Percentiles rank a stretch among this genome's conserved stretches.
Evolutionary conservation across 2,329 filamentous ascomycete genomes (phyloP).

Genomic region (Ophiocordyceps polyrhachis-furcata): DNA sequence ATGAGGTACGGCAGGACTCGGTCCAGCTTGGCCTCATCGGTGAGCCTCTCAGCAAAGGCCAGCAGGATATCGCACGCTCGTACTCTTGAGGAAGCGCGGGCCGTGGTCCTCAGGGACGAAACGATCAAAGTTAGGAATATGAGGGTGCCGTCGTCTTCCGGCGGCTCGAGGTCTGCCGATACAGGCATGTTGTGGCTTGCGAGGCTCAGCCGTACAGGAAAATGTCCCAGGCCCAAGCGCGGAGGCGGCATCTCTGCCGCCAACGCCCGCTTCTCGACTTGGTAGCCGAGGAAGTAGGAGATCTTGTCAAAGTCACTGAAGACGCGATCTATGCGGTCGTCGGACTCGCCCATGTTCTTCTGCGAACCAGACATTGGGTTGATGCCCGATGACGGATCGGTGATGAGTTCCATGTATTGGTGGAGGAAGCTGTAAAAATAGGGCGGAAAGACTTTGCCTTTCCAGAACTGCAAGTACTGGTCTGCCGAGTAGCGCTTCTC

Average conservation of each 20-base stretch:
- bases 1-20: constrained; percentile 82
- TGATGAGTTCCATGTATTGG: constrained; percentile 93
- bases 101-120: constrained; percentile 75
- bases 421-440: constrained; percentile 98
- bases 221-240: constrained; percentile 39
- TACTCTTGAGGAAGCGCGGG: constrained; percentile 69
- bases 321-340: constrained; percentile 84
- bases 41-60: constrained; percentile 77
- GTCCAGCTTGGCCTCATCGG: constrained; percentile 91
- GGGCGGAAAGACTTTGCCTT: constrained; percentile 76
- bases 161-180: constrained; percentile 37
- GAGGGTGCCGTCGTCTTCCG: constrained; percentile 72
- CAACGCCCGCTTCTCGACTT: constrained; percentile 25
- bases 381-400: constrained; percentile 69
- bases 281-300: constrained; percentile 75
- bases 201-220: constrained; percentile 72
- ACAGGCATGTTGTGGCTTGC: constrained; percentile 65
- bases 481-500: constrained; percentile 84
- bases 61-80: constrained; percentile 81
- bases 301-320: constrained; percentile 97
- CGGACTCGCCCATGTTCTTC: constrained; percentile 66
- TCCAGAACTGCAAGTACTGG: constrained; percentile 85
- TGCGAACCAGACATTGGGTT: constrained; percentile 45
- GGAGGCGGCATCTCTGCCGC: constrained; percentile 10
- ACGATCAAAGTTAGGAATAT: constrained; percentile 83